Conservation (phyloP, 2,329 filamentous ascomycete species). For the Paraphoma sp. region DNA sequence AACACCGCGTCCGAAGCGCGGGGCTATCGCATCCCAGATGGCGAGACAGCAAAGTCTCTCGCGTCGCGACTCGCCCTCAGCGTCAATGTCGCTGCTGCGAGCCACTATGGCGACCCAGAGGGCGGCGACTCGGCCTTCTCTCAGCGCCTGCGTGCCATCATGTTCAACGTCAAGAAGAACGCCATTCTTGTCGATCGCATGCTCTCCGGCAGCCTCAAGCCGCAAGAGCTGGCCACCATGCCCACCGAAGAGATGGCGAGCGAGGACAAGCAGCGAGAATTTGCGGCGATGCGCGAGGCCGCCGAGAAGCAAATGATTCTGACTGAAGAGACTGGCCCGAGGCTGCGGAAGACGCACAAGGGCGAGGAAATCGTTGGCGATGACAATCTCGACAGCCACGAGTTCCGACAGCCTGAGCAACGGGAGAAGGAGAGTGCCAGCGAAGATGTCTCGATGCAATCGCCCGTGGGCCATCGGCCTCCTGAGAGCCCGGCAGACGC, state of each 20-base stretch:
- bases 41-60: conserved; percentile 67
- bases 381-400: conserved; percentile 55
- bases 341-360: conserved; percentile 90
- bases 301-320: conserved; percentile 86
- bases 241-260: conserved; percentile 88
- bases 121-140: conserved; percentile 58
- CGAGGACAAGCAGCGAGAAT: conserved; percentile 82
- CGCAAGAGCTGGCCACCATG: conserved; percentile 86
- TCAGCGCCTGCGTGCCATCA: conserved; percentile 74
- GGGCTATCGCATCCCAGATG: conserved; percentile 67
- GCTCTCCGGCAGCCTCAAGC: conserved; percentile 73
- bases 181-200: conserved; percentile 76
- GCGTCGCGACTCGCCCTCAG: conserved; percentile 76
- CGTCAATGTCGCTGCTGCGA: conserved; percentile 74
- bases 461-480: conserved; percentile 22
- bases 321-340: conserved; percentile 72
- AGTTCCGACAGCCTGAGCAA: conserved; percentile 35
- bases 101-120: conserved; percentile 60
- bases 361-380: conserved; percentile 89
- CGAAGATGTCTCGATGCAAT: conserved; percentile 28
- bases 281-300: conserved; percentile 76
- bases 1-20: conserved; percentile 70
- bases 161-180: conserved; percentile 91
- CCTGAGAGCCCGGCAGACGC: conserved; percentile 25
- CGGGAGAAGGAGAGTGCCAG: conserved; percentile 34